Conservation (phyloP, 495 filamentous ascomycete genomes). For the Lophiostoma macrostomum region DNA sequence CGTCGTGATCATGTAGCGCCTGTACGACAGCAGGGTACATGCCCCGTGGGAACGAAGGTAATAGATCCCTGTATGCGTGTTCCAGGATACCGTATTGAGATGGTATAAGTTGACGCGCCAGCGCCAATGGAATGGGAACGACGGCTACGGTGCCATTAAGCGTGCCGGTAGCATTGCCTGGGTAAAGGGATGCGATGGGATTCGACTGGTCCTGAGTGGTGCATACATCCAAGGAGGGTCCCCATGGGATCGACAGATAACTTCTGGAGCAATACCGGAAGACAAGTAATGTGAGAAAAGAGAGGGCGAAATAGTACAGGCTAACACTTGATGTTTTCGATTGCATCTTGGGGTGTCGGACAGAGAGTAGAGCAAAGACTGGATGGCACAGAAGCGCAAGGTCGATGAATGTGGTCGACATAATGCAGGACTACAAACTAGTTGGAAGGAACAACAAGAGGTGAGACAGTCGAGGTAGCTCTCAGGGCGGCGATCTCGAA, state of each 20-base stretch:
- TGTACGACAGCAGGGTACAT: constrained; percentile 30
- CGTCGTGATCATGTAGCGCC: constrained; percentile 28
- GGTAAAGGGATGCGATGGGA: constrained; percentile 22
- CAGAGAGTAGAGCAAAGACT: constrained; percentile 12
- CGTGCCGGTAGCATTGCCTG: constrained; percentile 20
- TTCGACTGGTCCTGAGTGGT: constrained; percentile 19
- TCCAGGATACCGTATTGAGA: constrained; percentile 26
- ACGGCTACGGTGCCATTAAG: constrained; percentile 28
- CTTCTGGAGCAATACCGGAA: constrained; percentile 12
- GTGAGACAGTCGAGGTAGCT: background rate
- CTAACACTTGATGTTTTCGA: constrained; percentile 8
- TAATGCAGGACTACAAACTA: too few species aligned
- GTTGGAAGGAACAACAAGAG: background rate
- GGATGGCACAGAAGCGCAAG: constrained; percentile 19
- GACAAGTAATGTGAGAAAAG: constrained; percentile 14
- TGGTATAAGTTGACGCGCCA: constrained; percentile 28
- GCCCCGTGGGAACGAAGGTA: constrained; percentile 21
- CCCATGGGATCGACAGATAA: constrained; percentile 2
- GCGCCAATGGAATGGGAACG: constrained; percentile 18
- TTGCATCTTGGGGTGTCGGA: constrained; percentile 26
- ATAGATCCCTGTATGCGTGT: constrained; percentile 13
- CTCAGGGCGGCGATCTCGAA: too few species aligned
- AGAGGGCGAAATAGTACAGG: constrained; percentile 19
- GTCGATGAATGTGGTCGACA: constrained; percentile 21
- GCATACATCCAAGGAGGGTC: background rate